Base-by-base conservation (phyloP, 805 yeast genomes). In the Cyberlindnera sargentensis region DNA sequence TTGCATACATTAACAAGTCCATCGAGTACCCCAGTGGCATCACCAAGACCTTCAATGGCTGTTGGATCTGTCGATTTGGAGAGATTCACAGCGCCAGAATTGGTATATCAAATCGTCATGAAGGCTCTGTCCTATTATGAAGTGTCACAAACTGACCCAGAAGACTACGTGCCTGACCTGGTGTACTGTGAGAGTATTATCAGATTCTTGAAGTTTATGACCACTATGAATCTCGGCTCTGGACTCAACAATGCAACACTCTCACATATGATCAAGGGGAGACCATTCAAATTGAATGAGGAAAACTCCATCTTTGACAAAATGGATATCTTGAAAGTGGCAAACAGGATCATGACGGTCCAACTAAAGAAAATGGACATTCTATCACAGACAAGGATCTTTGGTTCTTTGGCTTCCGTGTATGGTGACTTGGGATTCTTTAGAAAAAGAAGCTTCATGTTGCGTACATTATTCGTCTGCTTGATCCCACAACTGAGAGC, bases 151-250 rank as follows among this genome's bases (percentile, higher is more conserved):
- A 59, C 67, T 34, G 80, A 75, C 44, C 70, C 73, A 7, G 87
- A 80, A 44, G 95, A 91, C 50, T 76, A 76, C 50, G 90, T 83
- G 0, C 97, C 98, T 0, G 91, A 82, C 46, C 62, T 83, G 1
- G 89, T 89, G 0, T 84, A 79, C 49, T 78, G 84, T 36, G 96
- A 88, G 50, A 71, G 82, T 2, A 67, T 84, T 3, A 51, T 89
- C 30, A 70, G 96, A 46, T 75, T 72, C 41, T 64, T 81, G 24
- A 78, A 78, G 43, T 72, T 85, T 41, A 73, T 84, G 72, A 70
- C 82, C 2, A 59, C 68, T 8, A 60, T 79, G 4, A 70, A 70
- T 47, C 56, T 72, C 3, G 74, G 76, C 31, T 76, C 76, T 7
- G 75, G 73, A 4, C 61, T 80, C 47, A 68, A 70, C 24, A 53